phyloP scores from a whole-genome alignment of 1,284 basidiomycete species.

The Pseudomicrostroma phylloplanum region DNA sequence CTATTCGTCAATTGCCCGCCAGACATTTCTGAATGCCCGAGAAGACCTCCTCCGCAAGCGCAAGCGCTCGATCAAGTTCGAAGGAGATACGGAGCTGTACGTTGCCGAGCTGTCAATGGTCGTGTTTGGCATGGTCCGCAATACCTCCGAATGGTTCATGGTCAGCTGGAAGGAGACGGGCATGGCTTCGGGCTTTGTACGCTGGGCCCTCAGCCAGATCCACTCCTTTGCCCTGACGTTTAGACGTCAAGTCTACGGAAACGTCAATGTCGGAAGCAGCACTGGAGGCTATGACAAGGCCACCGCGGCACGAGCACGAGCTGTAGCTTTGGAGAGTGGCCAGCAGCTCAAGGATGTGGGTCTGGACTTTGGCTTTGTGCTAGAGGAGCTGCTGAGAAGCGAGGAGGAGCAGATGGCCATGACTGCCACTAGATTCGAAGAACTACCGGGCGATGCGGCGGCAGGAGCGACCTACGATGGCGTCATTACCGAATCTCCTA shows the following conservation, averaged over 20 bases:
- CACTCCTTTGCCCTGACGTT: conserved; percentile 79
- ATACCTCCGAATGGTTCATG: conserved; percentile 96
- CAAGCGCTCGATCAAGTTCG: conserved; percentile 77
- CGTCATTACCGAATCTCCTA: not conserved
- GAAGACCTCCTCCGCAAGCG: conserved; percentile 68
- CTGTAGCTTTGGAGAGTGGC: conserved; percentile 19
- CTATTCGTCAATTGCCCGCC: conserved; percentile 60
- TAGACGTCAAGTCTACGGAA: conserved; percentile 76
- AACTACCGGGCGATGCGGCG: not conserved
- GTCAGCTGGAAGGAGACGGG: conserved; percentile 90
- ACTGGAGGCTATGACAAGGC: not conserved
- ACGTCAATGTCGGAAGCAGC: not conserved
- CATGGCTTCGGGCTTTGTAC: conserved; percentile 79
- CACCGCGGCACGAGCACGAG: not conserved
- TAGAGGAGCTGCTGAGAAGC: conserved; percentile 18
- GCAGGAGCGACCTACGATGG: not conserved
- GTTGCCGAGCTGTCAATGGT: conserved; percentile 74
- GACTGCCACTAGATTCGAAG: not conserved
- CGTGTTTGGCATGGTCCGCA: conserved; percentile 80
- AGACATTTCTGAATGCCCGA: conserved; percentile 74
- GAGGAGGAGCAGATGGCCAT: conserved; percentile 7
- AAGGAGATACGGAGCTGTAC: conserved; percentile 75
- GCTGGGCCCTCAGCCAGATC: conserved; percentile 85
- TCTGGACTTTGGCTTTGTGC: conserved; percentile 26
- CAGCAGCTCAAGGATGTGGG: conserved; percentile 40